Conservation (phyloP, 2,329 filamentous ascomycete genomes). For the Nannizziopsis barbatae region DNA sequence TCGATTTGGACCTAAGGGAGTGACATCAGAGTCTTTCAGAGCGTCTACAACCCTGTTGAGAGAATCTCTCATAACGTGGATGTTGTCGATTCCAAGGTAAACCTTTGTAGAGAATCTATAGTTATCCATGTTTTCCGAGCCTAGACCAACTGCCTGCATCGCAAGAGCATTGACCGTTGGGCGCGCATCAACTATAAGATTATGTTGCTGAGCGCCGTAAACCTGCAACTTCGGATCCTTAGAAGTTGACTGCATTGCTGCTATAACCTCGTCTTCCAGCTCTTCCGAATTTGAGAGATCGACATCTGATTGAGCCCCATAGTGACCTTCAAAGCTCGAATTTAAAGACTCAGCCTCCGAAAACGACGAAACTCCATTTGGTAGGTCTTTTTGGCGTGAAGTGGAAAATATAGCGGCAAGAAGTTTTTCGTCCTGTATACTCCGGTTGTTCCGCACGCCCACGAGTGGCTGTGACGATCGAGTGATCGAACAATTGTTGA, state of each 20-base stretch:
- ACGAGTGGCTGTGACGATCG: conserved; percentile 85
- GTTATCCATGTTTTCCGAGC: conserved; percentile 95
- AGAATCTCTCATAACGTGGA: conserved; percentile 93
- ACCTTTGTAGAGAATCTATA: conserved; percentile 86
- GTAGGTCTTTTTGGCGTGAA: conserved; percentile 39
- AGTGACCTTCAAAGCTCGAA: conserved; percentile 44
- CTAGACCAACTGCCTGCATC: conserved; percentile 85
- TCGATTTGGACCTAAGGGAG: conserved; percentile 66
- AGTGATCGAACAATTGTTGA: conserved; percentile 96
- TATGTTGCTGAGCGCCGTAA: conserved; percentile 86
- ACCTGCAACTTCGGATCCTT: conserved; percentile 54
- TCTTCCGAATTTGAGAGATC: conserved; percentile 54
- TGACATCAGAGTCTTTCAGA: conserved; percentile 84
- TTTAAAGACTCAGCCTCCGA: conserved; percentile 35
- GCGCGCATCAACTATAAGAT: conserved; percentile 89
- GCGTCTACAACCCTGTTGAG: conserved; percentile 78
- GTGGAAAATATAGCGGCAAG: conserved; percentile 86
- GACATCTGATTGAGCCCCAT: conserved; percentile 31
- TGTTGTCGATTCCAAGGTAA: conserved; percentile 94
- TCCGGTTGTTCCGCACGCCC: conserved; percentile 75
- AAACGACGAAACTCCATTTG: conserved; percentile 30
- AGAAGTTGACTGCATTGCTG: conserved; percentile 44
- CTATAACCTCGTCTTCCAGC: conserved; percentile 57
- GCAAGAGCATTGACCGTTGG: conserved; percentile 89
- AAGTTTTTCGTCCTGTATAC: conserved; percentile 89